Evolutionary conservation across 306 rosid species (phyloP).

Genomic region (Castanea crenata): DNA sequence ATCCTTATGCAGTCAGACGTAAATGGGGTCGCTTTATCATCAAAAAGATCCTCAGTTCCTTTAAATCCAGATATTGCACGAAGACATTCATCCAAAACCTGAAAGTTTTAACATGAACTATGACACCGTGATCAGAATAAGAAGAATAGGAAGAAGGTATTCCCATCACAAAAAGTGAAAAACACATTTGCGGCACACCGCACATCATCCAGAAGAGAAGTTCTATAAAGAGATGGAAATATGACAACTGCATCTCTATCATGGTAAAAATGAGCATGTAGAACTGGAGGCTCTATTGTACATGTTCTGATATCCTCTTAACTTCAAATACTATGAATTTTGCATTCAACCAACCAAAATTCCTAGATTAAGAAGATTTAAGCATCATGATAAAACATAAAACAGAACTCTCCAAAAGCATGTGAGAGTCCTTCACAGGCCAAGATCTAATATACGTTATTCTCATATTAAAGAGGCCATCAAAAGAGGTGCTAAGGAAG

Average conservation of each 20-base stretch:
- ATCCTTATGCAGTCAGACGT: slow-evolving; percentile 76
- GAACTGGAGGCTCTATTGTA: background rate
- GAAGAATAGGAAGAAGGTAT: background rate
- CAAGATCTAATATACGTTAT: background rate
- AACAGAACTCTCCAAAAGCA: background rate
- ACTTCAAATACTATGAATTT: background rate
- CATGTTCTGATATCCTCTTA: background rate
- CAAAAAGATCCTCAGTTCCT: slow-evolving; percentile 89
- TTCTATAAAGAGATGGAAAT: background rate
- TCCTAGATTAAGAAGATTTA: background rate
- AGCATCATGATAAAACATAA: background rate
- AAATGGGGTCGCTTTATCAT: slow-evolving; percentile 82
- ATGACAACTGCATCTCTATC: background rate
- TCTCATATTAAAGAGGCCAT: background rate
- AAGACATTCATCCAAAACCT: slow-evolving; percentile 89
- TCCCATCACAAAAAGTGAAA: background rate
- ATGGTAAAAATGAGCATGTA: too few relatives aligned
- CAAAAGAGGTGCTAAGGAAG: background rate
- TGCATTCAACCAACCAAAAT: background rate
- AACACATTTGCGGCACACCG: background rate
- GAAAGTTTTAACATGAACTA: slow-evolving; percentile 21
- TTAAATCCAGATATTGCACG: slow-evolving; percentile 93
- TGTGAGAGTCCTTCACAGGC: background rate
- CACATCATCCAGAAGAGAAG: background rate
- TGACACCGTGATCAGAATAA: background rate